phyloP scores from a whole-genome alignment of 2,329 filamentous ascomycete genomes.

The Amauroascus verrucosus region DNA sequence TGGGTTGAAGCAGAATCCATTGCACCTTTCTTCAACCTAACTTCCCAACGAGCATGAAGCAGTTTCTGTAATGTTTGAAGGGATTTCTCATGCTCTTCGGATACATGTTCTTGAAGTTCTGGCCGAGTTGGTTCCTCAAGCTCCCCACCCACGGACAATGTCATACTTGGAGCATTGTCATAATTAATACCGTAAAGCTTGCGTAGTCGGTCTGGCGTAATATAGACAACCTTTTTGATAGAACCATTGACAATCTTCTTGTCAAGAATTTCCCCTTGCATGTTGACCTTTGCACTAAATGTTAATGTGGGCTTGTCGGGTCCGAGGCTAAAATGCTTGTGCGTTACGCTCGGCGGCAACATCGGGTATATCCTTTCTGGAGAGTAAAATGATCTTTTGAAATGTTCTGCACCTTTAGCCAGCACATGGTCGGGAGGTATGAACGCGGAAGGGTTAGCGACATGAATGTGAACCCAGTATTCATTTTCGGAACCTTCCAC shows the following conservation, averaged over 20 bases:
- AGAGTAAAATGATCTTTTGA: constrained; percentile 44
- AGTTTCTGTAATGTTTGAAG: constrained; percentile 30
- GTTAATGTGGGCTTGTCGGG: constrained; percentile 48
- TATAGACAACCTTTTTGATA: constrained; percentile 44
- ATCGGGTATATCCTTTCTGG: constrained; percentile 49
- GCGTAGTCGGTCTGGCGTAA: constrained; percentile 40
- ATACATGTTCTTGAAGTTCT: constrained; percentile 22
- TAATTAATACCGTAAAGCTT: constrained; percentile 28
- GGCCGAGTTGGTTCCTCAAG: constrained; percentile 19
- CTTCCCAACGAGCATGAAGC: constrained; percentile 31
- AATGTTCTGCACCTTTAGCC: constrained; percentile 45
- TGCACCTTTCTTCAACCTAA: constrained; percentile 31
- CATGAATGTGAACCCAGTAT: constrained; percentile 53
- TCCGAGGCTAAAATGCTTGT: constrained; percentile 45
- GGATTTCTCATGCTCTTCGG: constrained; percentile 26
- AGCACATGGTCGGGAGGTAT: constrained; percentile 43
- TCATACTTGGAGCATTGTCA: constrained; percentile 17
- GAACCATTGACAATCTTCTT: constrained; percentile 45
- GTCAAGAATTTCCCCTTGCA: constrained; percentile 44
- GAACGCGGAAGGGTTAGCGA: constrained; percentile 56
- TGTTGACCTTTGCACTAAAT: constrained; percentile 48
- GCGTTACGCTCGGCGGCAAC: constrained; percentile 42
- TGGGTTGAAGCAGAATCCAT: constrained; percentile 25
- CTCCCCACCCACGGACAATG: constrained; percentile 26
- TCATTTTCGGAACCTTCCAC: constrained; percentile 35